Base-by-base conservation (phyloP, 2,329 filamentous ascomycete genomes). In the Colletotrichum plurivorum region DNA sequence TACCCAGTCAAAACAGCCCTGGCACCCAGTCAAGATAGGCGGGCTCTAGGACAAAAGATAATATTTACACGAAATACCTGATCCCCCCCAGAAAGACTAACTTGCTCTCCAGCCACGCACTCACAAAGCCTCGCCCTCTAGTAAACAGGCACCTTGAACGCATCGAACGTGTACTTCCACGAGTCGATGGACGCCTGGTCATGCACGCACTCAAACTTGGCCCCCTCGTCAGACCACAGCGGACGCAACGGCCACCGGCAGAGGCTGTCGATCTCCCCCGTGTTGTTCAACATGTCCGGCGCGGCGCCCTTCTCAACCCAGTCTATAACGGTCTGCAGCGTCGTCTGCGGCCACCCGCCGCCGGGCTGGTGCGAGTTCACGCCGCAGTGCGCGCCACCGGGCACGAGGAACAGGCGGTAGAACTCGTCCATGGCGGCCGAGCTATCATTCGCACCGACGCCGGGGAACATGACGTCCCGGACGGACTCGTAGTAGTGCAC, bases 251-350 rank as follows among this genome's bases (percentile, higher is more conserved):
- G 83, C 80, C 81, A 85, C 27, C 76, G 75, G 70, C 83, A 85
- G 16, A 85, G 68, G 59, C 76, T 73, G 0, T 16, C 31, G 51
- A 81, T 75, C 25, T 79, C 80, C 6, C 82, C 82, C 0, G 76
- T 77, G 20, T 76, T 83, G 49, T 83, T 83, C 45, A 88, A 73
- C 1, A 77, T 81, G 9, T 74, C 77, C 2, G 86, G 85, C 53
- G 78, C 80, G 5, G 80, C 74, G 2, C 81, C 83, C 13, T 84
- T 81, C 77, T 88, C 85, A 0, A 86, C 85, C 86, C 85, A 88
- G 63, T 85, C 77, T 56, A 89, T 84, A 72, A 86, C 76, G 2
- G 75, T 79, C 71, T 80, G 77, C 71, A 86, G 77, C 71, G 84
- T 86, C 15, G 81, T 80, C 73, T 63, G 57, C 10, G 58, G 56